Conservation (phyloP, 129 eudicot genomes). For the Helianthus annuus region DNA sequence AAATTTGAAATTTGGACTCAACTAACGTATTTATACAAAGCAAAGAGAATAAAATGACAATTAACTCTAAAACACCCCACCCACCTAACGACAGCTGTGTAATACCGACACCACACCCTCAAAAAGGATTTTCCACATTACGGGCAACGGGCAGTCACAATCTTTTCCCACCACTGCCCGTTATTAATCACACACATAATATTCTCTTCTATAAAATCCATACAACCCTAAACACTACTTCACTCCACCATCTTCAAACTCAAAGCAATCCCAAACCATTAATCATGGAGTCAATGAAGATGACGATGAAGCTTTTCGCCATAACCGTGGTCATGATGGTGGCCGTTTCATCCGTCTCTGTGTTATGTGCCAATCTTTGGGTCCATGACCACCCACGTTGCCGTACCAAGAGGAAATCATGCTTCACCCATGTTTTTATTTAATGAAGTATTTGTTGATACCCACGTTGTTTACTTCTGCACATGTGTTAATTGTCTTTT, state of each 20-base stretch:
- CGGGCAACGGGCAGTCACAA: background rate
- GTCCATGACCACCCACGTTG: too few species aligned
- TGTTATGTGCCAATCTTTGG: too few species aligned
- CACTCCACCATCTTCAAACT: background rate
- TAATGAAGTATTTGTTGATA: too few species aligned
- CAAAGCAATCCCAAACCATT: background rate
- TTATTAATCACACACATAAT: background rate
- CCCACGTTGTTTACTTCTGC: too few species aligned
- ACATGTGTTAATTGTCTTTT: too few species aligned
- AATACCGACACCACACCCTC: background rate
- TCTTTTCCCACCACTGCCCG: background rate
- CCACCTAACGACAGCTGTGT: slow-evolving; percentile 14
- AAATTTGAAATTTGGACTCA: too few species aligned
- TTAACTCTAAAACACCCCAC: background rate
- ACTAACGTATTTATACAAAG: too few species aligned
- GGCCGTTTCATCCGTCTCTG: slow-evolving; percentile 16
- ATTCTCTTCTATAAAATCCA: slow-evolving; percentile 12
- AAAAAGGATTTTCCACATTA: background rate
- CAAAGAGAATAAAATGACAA: too few species aligned
- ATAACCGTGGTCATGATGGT: slow-evolving; percentile 15
- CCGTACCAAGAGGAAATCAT: too few species aligned
- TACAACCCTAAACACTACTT: background rate
- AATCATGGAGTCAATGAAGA: slow-evolving; percentile 23
- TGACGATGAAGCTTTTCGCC: slow-evolving; percentile 21
- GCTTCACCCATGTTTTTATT: too few species aligned